Conservation (phyloP, 805 yeast species). For the Kuraishia cidri region DNA sequence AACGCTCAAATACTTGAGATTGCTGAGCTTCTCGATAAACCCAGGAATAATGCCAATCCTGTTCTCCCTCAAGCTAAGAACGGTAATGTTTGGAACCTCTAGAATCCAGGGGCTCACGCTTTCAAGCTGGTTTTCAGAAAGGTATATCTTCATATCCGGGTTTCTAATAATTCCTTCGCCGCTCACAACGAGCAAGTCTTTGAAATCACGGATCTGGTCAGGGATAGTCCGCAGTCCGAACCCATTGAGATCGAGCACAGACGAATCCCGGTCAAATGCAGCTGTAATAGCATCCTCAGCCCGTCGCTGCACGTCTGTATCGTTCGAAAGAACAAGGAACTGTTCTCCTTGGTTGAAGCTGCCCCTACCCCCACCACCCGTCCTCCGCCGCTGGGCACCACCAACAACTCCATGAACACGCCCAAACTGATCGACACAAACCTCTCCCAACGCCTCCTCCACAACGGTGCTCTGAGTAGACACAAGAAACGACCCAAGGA, state of each 20-base stretch:
- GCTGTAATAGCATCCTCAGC: too few relatives aligned
- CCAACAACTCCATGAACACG: too few relatives aligned
- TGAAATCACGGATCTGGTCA: slow-evolving; percentile 48
- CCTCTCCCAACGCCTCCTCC: too few relatives aligned
- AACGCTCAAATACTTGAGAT: slow-evolving; percentile 41
- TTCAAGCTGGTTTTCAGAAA: slow-evolving; percentile 38
- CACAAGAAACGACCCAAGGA: too few relatives aligned
- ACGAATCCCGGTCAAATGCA: too few relatives aligned
- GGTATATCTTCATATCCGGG: slow-evolving; percentile 36
- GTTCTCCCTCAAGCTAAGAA: slow-evolving; percentile 43
- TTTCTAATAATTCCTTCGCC: slow-evolving; percentile 21
- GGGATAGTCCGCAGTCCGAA: slow-evolving; percentile 41
- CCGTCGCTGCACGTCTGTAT: too few relatives aligned
- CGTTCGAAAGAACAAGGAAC: too few relatives aligned
- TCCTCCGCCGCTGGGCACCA: too few relatives aligned
- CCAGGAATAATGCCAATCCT: slow-evolving; percentile 37
- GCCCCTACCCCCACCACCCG: too few relatives aligned
- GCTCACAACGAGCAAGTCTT: slow-evolving; percentile 42
- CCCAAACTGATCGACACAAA: too few relatives aligned
- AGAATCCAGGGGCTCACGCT: slow-evolving; percentile 42
- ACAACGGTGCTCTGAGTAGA: too few relatives aligned
- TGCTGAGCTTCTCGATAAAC: slow-evolving; percentile 27
- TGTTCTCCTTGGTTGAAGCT: too few relatives aligned
- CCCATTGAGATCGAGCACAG: slow-evolving; percentile 37
- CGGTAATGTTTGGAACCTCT: slow-evolving; percentile 38